phyloP scores from a whole-genome alignment of 2,329 filamentous ascomycete genomes.

The Fusarium nodosum region DNA sequence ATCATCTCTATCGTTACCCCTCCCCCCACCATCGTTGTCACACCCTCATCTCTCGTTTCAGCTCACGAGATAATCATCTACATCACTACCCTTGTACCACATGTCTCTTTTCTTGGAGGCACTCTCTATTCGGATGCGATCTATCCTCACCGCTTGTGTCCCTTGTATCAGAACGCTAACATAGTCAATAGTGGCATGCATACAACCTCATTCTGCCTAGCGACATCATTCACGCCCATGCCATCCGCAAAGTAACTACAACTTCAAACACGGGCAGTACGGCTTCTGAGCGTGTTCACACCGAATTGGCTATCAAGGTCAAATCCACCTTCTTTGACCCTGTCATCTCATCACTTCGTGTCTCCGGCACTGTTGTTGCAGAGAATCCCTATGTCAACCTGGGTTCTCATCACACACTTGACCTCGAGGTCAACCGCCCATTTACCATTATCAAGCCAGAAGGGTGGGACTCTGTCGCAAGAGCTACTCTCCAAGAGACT shows the following conservation, averaged over 20 bases:
- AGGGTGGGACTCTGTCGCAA: constrained; percentile 90
- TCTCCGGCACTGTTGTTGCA: constrained; percentile 66
- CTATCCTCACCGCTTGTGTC: constrained; percentile 28
- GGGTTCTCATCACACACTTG: constrained; percentile 73
- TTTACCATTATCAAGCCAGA: constrained; percentile 89
- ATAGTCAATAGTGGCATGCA: constrained; percentile 65
- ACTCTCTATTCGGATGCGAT: constrained; percentile 20
- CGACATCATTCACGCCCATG: constrained; percentile 68
- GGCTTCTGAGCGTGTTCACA: constrained; percentile 67
- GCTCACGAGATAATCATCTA: constrained; percentile 13
- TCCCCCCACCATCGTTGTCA: constrained; percentile 35
- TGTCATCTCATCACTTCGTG: constrained; percentile 66
- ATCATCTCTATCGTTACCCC: constrained; percentile 41
- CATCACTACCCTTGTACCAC: constrained; percentile 17
- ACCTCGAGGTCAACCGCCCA: constrained; percentile 87
- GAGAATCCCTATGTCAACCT: constrained; percentile 67
- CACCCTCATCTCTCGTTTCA: constrained; percentile 30
- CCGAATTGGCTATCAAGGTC: constrained; percentile 69
- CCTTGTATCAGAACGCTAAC: constrained; percentile 38
- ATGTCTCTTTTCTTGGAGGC: constrained; percentile 17
- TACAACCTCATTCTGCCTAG: constrained; percentile 70
- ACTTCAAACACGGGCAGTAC: constrained; percentile 64
- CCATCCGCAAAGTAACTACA: constrained; percentile 67
- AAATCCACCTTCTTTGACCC: constrained; percentile 72
- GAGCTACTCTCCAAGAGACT: constrained; percentile 82